Base-by-base conservation (phyloP, 2,329 filamentous ascomycete species). In the Exophiala sp. region DNA sequence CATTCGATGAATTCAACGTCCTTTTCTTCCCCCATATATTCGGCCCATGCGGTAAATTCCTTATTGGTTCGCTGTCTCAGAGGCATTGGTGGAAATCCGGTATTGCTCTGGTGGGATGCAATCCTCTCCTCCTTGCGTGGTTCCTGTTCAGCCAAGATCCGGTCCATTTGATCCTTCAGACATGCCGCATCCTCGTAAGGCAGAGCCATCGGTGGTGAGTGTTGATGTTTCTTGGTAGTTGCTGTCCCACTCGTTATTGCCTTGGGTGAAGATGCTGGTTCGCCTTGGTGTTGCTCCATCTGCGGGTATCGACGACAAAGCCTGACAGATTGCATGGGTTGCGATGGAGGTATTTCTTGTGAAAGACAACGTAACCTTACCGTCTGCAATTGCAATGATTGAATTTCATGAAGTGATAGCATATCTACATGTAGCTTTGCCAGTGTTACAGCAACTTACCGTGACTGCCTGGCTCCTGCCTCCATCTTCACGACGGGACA, bases 31-130 rank as follows among this genome's bases (percentile, higher is more conserved):
- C 39, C 46, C 46, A 48, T 24, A 22, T 48, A 48, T 29, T 48
- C 46, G 21, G 39, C 46, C 46, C 46, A 48, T 29, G 39, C 46
- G 9, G 46, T n/a, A 30, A 48, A 48, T 16, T 48, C 46, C 30
- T 38, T 37, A 21, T 38, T 48, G 23, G 39, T 21, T 16, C 32
- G 39, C 16, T n/a, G 9, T 21, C 32, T 22, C 37, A 41, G 18
- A 6, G 35, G 24, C 10, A 34, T 29, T 10, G 34, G 34, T 37
- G 34, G 34, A 37, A 4, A 13, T 37, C 34, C 7, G 34, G 19
- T n/a, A 6, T 19, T 3, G 35, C n/a, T n/a, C n/a, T n/a, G n/a
- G n/a, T n/a, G n/a, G n/a, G n/a, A 16, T 38, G 3, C 19, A 16
- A 38, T 19, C 13, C 35, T 18, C 4, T 38, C 19, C 19, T 18